Conservation (phyloP, 1,284 basidiomycete species). For the Cystobasidium slooffiae region DNA sequence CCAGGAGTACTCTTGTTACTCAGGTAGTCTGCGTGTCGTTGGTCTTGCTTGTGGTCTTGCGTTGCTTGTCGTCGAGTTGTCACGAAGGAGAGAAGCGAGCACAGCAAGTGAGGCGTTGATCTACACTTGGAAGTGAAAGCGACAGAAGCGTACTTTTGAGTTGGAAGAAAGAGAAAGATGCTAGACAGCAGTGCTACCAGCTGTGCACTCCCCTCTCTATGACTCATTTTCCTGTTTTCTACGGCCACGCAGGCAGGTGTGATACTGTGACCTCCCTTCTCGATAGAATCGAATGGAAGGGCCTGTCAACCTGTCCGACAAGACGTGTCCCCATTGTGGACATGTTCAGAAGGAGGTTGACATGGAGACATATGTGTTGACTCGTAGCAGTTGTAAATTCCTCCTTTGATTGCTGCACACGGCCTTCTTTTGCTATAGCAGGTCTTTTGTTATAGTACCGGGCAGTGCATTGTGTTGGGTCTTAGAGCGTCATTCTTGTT, state of each 20-base stretch:
- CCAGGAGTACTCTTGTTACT: neutral
- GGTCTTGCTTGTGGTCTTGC: neutral
- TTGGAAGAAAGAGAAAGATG: neutral
- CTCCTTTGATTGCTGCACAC: no score
- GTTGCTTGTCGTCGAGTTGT: neutral
- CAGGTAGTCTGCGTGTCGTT: neutral
- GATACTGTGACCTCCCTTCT: neutral
- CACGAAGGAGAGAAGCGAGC: neutral
- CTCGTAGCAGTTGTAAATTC: neutral
- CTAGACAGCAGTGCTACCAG: no score
- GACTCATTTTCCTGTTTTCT: no score
- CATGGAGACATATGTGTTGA: neutral
- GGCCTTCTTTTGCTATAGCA: no score
- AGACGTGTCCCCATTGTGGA: neutral
- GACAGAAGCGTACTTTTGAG: neutral
- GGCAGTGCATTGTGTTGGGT: no score
- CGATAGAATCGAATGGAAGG: neutral
- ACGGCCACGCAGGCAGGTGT: neutral
- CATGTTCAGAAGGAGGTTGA: neutral
- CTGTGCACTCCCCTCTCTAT: no score
- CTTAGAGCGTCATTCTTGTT: neutral
- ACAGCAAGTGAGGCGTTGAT: neutral
- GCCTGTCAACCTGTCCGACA: constrained; percentile 16
- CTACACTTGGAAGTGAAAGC: neutral
- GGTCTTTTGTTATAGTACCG: no score